These are phyloP conservation scores for Tephrocybe sp. DNA, from an alignment of 768 basidiomycete species.

Conservation along the genomic window DNA sequence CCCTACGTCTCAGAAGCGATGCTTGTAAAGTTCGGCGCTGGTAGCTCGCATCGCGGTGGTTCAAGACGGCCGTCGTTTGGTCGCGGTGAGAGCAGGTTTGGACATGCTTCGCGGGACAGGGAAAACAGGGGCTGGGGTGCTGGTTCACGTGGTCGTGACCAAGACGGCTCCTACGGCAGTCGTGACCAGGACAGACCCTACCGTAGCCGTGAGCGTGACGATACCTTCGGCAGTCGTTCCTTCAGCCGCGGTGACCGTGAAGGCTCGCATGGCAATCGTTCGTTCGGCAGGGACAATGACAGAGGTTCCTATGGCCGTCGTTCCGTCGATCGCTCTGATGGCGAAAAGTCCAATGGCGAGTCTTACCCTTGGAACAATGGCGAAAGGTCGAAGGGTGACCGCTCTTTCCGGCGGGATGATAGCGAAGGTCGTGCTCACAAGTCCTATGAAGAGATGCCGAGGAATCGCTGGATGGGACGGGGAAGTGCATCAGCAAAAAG, in stretches of 20 bases:
- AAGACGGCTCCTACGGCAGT: neutral
- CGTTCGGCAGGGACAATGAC: neutral
- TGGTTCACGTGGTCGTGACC: neutral
- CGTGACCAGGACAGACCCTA: neutral
- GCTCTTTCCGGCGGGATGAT: no score
- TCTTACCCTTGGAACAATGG: no score
- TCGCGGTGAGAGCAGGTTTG: neutral
- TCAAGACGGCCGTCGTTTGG: neutral
- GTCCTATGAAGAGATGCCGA: no score
- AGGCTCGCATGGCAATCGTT: neutral
- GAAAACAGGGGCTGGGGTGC: neutral
- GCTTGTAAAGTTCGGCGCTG: conserved; percentile 25
- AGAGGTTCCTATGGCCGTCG: neutral
- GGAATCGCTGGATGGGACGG: no score
- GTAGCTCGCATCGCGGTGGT: neutral
- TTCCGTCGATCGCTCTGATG: neutral
- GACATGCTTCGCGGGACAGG: neutral
- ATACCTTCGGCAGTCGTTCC: neutral
- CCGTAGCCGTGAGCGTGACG: neutral
- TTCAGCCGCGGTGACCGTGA: neutral
- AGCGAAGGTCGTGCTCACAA: no score
- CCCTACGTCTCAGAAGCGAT: conserved; percentile 52
- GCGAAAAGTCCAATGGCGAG: neutral
- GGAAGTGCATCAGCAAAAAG: no score
- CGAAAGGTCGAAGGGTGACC: no score